A percentile compares a stretch with the other conserved stretches of the same genome.
Conservation (phyloP, 768 basidiomycete genomes). For the Daedaleopsis sinensis region DNA sequence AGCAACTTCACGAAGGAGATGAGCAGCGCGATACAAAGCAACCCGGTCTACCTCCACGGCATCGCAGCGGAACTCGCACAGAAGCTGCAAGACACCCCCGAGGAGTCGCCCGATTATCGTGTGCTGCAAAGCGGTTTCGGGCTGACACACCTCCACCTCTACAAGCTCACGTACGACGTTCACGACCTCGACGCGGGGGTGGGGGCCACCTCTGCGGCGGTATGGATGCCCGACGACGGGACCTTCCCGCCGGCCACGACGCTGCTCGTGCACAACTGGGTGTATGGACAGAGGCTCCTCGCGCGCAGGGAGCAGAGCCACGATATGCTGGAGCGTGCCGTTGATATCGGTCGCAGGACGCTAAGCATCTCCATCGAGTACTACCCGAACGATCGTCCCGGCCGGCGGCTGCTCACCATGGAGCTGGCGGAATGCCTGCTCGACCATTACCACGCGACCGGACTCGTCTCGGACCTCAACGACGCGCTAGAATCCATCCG, state of each 20-base stretch:
- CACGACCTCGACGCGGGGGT: not conserved
- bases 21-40: not conserved
- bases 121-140: slow-evolving; percentile 1
- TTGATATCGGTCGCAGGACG: not conserved
- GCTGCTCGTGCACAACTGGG: not conserved
- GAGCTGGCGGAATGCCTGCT: slow-evolving; percentile 3
- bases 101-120: not conserved
- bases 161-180: not conserved
- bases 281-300: slow-evolving; percentile 1
- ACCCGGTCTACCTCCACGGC: slow-evolving; percentile 1
- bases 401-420: not conserved
- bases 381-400: not conserved
- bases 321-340: not conserved
- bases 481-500: not conserved
- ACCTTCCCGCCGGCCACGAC: not conserved
- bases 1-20: not conserved
- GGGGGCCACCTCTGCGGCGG: not conserved
- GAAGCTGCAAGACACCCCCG: not conserved
- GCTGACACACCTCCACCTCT: not conserved
- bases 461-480: not conserved
- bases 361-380: not conserved
- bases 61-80: not conserved
- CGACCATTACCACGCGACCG: not conserved
- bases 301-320: not conserved
- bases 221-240: not conserved